phyloP scores from a whole-genome alignment of 331 rosid genomes.

The Quercus tomentella region DNA sequence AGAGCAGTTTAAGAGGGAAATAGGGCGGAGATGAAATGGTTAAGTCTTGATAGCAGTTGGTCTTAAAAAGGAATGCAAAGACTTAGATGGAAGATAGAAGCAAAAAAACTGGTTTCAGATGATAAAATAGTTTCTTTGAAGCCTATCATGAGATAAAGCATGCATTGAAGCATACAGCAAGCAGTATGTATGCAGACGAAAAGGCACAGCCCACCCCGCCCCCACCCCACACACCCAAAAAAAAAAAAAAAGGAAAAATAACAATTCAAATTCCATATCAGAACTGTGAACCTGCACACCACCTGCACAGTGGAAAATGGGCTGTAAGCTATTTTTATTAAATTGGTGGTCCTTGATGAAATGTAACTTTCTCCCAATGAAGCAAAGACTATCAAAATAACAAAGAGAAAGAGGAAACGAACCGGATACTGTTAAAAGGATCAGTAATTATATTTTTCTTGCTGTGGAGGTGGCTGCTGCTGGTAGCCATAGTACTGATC shows the following conservation, averaged over 20 bases:
- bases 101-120: background rate
- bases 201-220: background rate
- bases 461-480: constrained; percentile 13
- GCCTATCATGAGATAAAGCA: background rate
- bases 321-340: constrained; percentile 51
- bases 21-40: background rate
- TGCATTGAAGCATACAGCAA: background rate
- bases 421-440: constrained; percentile 29
- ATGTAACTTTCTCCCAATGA: constrained; percentile 11
- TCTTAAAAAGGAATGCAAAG: background rate
- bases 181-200: background rate
- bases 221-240: background rate
- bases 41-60: background rate
- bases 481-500: constrained; percentile 26
- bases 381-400: background rate
- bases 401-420: constrained; percentile 30
- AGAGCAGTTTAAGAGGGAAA: background rate
- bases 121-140: background rate
- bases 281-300: constrained; percentile 79
- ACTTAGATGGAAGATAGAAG: background rate
- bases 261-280: constrained; percentile 48
- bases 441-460: constrained; percentile 38
- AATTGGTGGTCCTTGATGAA: constrained; percentile 19
- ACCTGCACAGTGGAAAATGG: constrained; percentile 89
- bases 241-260: background rate